phyloP scores from a whole-genome alignment of 2,329 filamentous ascomycete species.

The Orbilia ellipsospora region DNA sequence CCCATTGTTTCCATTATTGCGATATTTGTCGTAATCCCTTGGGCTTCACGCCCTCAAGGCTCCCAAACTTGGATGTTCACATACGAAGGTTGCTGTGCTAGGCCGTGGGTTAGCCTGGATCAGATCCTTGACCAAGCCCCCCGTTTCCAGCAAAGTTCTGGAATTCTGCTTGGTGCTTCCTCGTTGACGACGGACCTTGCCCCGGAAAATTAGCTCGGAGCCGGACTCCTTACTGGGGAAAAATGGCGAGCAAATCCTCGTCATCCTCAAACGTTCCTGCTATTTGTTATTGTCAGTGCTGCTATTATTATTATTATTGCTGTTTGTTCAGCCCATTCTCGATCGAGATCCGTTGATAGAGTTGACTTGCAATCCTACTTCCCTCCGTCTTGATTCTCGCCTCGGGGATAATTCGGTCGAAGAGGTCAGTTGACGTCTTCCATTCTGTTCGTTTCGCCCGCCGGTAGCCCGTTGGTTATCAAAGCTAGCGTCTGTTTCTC shows the following conservation, averaged over 20 bases:
- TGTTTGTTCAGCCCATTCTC: neutral
- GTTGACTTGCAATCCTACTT: neutral
- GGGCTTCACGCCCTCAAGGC: neutral
- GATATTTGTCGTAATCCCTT: neutral
- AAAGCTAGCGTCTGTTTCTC: neutral
- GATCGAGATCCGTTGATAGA: too few species aligned
- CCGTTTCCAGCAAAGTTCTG: conserved; percentile 47
- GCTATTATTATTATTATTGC: conserved; percentile 1
- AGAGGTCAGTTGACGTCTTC: conserved; percentile 41
- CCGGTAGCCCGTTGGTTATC: conserved; percentile 18
- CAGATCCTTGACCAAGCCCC: conserved; percentile 43
- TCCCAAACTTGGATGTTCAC: neutral
- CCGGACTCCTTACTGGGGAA: neutral
- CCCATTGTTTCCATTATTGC: neutral
- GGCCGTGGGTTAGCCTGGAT: conserved; percentile 13
- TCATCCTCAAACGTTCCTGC: conserved; percentile 45
- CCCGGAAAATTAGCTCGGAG: conserved; percentile 46
- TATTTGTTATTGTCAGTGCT: neutral
- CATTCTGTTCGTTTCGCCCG: too few species aligned
- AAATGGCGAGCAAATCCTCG: conserved; percentile 46
- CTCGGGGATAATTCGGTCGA: conserved; percentile 9
- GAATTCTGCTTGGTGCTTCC: conserved; percentile 32
- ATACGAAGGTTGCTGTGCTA: neutral
- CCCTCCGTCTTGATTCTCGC: neutral
- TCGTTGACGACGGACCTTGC: conserved; percentile 36